Percentiles rank a stretch among this genome's conserved stretches.
Evolutionary conservation across 352 stramenopile genomes (phyloP).

Genomic region (Pythium grandisporangium): DNA sequence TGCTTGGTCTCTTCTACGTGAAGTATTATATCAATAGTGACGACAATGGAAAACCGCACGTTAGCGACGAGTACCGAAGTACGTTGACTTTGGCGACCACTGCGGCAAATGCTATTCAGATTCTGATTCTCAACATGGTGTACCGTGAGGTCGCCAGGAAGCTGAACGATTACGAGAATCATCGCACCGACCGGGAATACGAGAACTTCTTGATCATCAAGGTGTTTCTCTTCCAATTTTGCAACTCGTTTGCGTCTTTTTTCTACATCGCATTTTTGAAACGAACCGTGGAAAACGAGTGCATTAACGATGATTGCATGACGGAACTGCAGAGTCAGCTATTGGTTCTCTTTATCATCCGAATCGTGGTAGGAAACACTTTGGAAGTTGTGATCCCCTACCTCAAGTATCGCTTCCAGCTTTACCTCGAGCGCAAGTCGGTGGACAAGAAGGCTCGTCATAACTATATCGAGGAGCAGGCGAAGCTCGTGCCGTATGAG

Average conservation of each 20-base stretch:
- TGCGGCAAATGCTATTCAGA: conserved; percentile 78
- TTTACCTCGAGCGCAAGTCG: conserved; percentile 37
- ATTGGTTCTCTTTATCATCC: conserved; percentile 88
- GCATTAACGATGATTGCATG: conserved; percentile 79
- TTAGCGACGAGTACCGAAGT: conserved; percentile 27
- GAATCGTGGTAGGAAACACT: conserved; percentile 89
- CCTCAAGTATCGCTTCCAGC: conserved; percentile 64
- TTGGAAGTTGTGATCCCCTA: conserved; percentile 83
- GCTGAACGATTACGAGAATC: conserved; percentile 93
- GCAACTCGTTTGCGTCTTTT: conserved; percentile 95
- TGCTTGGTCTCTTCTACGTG: conserved; percentile 59
- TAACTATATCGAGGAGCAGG: conserved; percentile 82
- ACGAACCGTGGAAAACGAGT: conserved; percentile 44
- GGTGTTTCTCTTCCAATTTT: conserved; percentile 97
- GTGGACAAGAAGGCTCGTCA: conserved; percentile 26
- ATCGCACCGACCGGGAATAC: conserved; percentile 85
- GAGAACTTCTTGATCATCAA: conserved; percentile 95
- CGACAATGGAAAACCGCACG: conserved; percentile 13
- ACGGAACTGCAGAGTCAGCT: conserved; percentile 87
- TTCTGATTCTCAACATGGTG: conserved; percentile 90
- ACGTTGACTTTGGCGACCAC: conserved; percentile 38
- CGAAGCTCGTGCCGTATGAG: conserved; percentile 77
- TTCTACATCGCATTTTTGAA: conserved; percentile 93
- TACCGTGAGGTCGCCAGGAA: conserved; percentile 88
- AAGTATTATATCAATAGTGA: conserved; percentile 32